Conservation (phyloP, 1,284 basidiomycete genomes). For the Ustilago bromivora region DNA sequence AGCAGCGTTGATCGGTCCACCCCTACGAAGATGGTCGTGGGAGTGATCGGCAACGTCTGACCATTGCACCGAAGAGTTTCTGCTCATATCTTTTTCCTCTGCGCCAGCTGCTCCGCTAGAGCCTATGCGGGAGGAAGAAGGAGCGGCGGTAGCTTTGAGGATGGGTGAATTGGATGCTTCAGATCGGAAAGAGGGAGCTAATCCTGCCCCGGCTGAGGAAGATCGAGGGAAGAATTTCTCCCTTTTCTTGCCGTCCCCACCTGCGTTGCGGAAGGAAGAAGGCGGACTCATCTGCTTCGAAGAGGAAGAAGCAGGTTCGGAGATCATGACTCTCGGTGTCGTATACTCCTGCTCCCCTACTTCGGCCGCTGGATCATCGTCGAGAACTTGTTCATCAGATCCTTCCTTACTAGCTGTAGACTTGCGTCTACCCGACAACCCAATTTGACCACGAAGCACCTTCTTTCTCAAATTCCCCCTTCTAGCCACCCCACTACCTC, state of each 20-base stretch:
- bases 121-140: slow-evolving; percentile 9
- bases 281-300: slow-evolving; percentile 21
- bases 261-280: slow-evolving; percentile 25
- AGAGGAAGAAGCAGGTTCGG: slow-evolving; percentile 29
- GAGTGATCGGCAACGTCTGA: slow-evolving; percentile 45
- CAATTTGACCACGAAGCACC: slow-evolving; percentile 44
- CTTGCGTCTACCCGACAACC: slow-evolving; percentile 29
- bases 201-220: slow-evolving; percentile 45
- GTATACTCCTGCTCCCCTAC: slow-evolving; percentile 1
- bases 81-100: slow-evolving; percentile 2
- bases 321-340: slow-evolving; percentile 43
- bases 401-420: slow-evolving; percentile 9
- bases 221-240: slow-evolving; percentile 51
- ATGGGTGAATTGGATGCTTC: slow-evolving; percentile 22
- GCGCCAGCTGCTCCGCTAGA: neutral
- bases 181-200: slow-evolving; percentile 19
- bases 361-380: slow-evolving; percentile 11
- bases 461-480: slow-evolving; percentile 47
- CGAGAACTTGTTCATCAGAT: slow-evolving; percentile 16
- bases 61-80: slow-evolving; percentile 48
- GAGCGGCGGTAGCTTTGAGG: slow-evolving; percentile 22
- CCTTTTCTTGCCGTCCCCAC: slow-evolving; percentile 19
- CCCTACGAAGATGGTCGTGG: slow-evolving; percentile 20
- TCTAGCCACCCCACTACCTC: slow-evolving; percentile 15
- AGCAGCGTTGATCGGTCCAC: slow-evolving; percentile 26